phyloP scores from a whole-genome alignment of 1,284 basidiomycete genomes.

The Cryptococcus maquisensis region DNA sequence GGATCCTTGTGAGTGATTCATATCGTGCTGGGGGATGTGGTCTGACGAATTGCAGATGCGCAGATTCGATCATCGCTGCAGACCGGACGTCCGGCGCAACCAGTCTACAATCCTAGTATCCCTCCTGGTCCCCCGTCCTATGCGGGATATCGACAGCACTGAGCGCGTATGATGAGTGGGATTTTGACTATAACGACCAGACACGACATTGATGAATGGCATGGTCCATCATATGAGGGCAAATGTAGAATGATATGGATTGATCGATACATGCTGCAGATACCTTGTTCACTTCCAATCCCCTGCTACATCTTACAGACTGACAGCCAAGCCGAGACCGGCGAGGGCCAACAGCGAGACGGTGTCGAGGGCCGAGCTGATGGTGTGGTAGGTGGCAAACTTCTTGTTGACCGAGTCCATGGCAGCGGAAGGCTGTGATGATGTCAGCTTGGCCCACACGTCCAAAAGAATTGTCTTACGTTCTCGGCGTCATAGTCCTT shows the following conservation, averaged over 20 bases:
- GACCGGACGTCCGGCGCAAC: background rate
- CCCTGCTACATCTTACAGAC: slow-evolving; percentile 49
- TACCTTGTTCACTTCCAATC: background rate
- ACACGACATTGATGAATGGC: background rate
- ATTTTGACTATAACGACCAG: background rate
- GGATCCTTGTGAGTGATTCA: slow-evolving; percentile 56
- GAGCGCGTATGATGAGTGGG: background rate
- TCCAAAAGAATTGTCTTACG: slow-evolving; percentile 51
- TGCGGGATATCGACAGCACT: slow-evolving; percentile 22
- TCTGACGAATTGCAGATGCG: slow-evolving; percentile 20
- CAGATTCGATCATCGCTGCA: slow-evolving; percentile 33
- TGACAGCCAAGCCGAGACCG: slow-evolving; percentile 62
- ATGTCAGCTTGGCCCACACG: background rate
- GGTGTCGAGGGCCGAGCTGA: slow-evolving; percentile 59
- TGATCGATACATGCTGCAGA: background rate
- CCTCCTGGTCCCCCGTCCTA: slow-evolving; percentile 34
- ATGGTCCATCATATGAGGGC: no score
- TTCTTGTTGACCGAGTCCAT: slow-evolving; percentile 65
- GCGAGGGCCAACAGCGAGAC: slow-evolving; percentile 58
- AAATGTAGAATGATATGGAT: no score
- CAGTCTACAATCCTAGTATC: background rate
- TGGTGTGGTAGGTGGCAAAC: slow-evolving; percentile 64
- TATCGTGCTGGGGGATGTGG: slow-evolving; percentile 28
- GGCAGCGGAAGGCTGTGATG: slow-evolving; percentile 58
- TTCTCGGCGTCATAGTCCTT: slow-evolving; percentile 61